A percentile compares a stretch with the other conserved stretches of the same genome.
Conservation (phyloP, 768 basidiomycete genomes). For the Daedaleopsis sinensis region DNA sequence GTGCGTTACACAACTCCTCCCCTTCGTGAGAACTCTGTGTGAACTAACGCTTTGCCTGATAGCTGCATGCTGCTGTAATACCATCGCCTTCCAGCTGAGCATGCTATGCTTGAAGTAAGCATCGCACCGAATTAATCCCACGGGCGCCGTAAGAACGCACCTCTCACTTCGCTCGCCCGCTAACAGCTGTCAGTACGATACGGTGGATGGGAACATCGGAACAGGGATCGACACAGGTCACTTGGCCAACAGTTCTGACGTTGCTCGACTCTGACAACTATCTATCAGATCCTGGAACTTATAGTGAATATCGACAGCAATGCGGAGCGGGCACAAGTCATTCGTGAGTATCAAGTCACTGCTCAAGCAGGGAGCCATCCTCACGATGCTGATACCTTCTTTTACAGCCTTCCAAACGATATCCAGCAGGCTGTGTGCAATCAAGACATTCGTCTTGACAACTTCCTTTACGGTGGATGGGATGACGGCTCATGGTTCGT, state of each 20-base stretch:
- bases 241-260: not conserved
- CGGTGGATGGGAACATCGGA: not conserved
- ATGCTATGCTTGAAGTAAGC: conserved; percentile 20
- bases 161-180: not conserved
- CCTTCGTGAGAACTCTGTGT: not conserved
- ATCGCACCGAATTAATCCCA: not conserved
- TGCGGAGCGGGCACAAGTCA: conserved; percentile 20
- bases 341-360: not conserved
- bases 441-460: conserved; percentile 15
- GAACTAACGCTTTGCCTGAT: not conserved
- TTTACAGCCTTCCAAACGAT: conserved; percentile 13
- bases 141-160: not conserved
- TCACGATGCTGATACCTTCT: not conserved
- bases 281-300: conserved; percentile 3
- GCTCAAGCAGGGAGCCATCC: too few relatives aligned
- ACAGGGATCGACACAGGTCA: conserved; percentile 11
- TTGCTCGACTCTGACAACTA: not conserved
- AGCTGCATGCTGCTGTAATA: conserved; percentile 18
- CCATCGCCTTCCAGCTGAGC: conserved; percentile 15
- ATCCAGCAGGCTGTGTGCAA: conserved; percentile 21
- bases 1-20: not conserved
- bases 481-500: conserved; percentile 2
- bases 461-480: conserved; percentile 15
- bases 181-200: conserved; percentile 7
- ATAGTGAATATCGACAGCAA: conserved; percentile 1